These are phyloP conservation scores for Cupressus sempervirens DNA, from an alignment of 75 land plant species.

Conservation along the genomic window DNA sequence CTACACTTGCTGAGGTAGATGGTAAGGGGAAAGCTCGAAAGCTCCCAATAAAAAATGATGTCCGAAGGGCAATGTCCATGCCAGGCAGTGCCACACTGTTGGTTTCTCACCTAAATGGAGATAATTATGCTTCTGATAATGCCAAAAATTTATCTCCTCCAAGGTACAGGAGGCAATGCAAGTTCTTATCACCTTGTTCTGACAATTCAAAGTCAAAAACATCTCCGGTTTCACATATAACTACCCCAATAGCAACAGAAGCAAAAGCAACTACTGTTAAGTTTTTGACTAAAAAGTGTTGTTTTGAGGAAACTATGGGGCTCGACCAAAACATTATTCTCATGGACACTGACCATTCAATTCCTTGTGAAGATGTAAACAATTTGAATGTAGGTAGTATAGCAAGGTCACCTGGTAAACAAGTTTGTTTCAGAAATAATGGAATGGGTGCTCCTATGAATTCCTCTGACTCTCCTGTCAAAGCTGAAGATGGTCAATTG, in stretches of 20 bases:
- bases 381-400: background rate
- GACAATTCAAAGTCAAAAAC: constrained; percentile 6
- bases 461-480: constrained; percentile 1
- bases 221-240: constrained; percentile 9
- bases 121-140: constrained; percentile 4
- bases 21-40: constrained; percentile 60
- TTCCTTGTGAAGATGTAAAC: background rate
- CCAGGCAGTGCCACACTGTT: constrained; percentile 82
- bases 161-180: background rate
- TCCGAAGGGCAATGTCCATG: constrained; percentile 66
- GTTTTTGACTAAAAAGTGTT: background rate
- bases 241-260: constrained; percentile 13
- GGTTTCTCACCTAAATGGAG: constrained; percentile 48
- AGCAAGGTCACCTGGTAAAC: background rate
- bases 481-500: background rate
- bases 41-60: constrained; percentile 63
- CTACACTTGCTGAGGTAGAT: constrained; percentile 67
- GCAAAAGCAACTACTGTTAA: background rate
- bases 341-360: background rate
- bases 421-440: background rate
- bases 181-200: background rate
- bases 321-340: background rate
- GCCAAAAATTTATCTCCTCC: constrained; percentile 7
- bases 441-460: background rate
- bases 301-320: constrained; percentile 3